These are phyloP conservation scores for Marasmius sp. DNA, from an alignment of 1,284 basidiomycete species.

Conservation along the genomic window DNA sequence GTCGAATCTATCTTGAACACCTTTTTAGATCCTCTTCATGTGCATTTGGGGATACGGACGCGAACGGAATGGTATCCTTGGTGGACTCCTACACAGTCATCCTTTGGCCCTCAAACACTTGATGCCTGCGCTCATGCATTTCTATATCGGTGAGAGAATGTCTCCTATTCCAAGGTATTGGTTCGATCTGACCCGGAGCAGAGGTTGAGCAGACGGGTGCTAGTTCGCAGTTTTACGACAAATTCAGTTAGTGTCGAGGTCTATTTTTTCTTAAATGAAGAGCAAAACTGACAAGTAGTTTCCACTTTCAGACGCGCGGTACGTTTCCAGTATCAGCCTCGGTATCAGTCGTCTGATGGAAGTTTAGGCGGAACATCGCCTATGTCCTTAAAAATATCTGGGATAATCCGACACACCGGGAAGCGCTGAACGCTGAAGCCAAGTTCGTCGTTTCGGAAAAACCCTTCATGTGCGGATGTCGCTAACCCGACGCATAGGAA, in stretches of 20 bases:
- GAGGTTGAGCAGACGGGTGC: conserved; percentile 98
- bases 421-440: conserved; percentile 79
- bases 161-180: not conserved
- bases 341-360: conserved; percentile 15
- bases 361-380: conserved; percentile 75
- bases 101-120: conserved; percentile 85
- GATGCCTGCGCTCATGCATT: conserved; percentile 90
- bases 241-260: conserved; percentile 73
- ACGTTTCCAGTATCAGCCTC: conserved; percentile 15
- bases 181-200: conserved; percentile 30
- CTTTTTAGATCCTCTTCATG: conserved; percentile 77
- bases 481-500: conserved; percentile 46
- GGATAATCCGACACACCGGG: conserved; percentile 85
- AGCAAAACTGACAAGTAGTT: conserved; percentile 3
- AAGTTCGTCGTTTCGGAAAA: conserved; percentile 45
- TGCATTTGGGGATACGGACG: conserved; percentile 79
- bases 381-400: conserved; percentile 86
- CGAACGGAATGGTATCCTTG: conserved; percentile 78
- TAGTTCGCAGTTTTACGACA: conserved; percentile 98
- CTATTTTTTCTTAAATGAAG: conserved; percentile 5
- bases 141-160: conserved; percentile 81
- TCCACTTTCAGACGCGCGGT: conserved; percentile 55
- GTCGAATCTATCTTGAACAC: conserved; percentile 3
- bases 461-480: conserved; percentile 8
- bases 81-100: conserved; percentile 82